These are phyloP conservation scores for Trametes coccinea DNA, from an alignment of 768 basidiomycete species.

Conservation along the genomic window DNA sequence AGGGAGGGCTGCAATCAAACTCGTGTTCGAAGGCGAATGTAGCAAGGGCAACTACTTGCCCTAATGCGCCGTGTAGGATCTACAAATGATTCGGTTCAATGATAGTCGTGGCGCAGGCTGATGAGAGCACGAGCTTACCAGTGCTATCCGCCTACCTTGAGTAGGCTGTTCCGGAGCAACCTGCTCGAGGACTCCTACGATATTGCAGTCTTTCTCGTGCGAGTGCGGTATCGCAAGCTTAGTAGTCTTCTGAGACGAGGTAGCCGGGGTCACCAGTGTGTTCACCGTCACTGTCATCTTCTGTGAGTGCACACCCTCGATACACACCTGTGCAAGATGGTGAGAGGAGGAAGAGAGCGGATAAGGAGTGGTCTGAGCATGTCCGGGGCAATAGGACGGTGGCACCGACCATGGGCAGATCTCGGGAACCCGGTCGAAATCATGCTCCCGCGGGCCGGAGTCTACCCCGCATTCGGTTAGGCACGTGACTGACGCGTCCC, in stretches of 20 bases:
- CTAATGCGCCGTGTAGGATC: constrained; percentile 81
- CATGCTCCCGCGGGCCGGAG: not conserved
- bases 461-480: too few relatives aligned
- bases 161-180: constrained; percentile 50
- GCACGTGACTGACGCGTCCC: too few relatives aligned
- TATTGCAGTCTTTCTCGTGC: constrained; percentile 7
- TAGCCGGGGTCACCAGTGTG: not conserved
- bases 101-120: not conserved
- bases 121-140: constrained; percentile 47
- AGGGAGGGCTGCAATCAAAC: not conserved
- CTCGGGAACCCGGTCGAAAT: not conserved
- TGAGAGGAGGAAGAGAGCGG: not conserved
- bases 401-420: not conserved
- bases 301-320: not conserved
- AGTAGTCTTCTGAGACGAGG: constrained; percentile 29
- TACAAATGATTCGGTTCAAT: constrained; percentile 33
- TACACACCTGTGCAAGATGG: not conserved
- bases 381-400: not conserved
- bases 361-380: not conserved
- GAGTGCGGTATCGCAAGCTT: constrained; percentile 22
- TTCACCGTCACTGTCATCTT: not conserved
- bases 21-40: too few relatives aligned
- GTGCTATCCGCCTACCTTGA: constrained; percentile 58
- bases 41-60: constrained; percentile 44
- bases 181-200: constrained; percentile 60